Conservation (phyloP, 1,284 basidiomycete species). For the Papiliotrema nemorosa region DNA sequence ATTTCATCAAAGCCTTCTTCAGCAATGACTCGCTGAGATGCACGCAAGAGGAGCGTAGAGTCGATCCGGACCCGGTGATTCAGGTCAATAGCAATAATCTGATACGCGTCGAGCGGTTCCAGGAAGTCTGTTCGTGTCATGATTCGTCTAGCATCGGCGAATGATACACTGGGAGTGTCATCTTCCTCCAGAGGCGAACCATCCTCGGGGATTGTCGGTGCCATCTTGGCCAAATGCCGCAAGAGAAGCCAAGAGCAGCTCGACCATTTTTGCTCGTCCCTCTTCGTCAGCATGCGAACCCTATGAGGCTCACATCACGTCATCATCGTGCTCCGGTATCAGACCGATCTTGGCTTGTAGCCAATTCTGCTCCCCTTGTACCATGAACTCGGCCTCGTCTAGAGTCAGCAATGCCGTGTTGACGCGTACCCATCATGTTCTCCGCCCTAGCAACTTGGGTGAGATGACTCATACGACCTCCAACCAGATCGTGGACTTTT, state of each 20-base stretch:
- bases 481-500: slow-evolving; percentile 61
- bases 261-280: slow-evolving; percentile 67
- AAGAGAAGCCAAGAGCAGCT: slow-evolving; percentile 40
- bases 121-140: slow-evolving; percentile 81
- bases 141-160: slow-evolving; percentile 54
- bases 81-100: slow-evolving; percentile 72
- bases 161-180: slow-evolving; percentile 38
- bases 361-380: slow-evolving; percentile 72
- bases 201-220: slow-evolving; percentile 8
- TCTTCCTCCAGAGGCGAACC: slow-evolving; percentile 18
- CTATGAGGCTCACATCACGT: slow-evolving; percentile 60
- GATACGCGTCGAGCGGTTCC: slow-evolving; percentile 53
- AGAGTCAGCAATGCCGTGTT: not conserved
- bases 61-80: slow-evolving; percentile 74
- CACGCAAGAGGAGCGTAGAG: slow-evolving; percentile 67
- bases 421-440: slow-evolving; percentile 55
- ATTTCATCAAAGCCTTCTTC: slow-evolving; percentile 69
- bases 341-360: slow-evolving; percentile 63
- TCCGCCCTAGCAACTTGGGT: slow-evolving; percentile 60
- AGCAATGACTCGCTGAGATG: slow-evolving; percentile 64
- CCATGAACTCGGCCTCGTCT: slow-evolving; percentile 61
- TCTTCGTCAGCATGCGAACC: slow-evolving; percentile 7
- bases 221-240: slow-evolving; percentile 32
- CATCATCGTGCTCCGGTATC: slow-evolving; percentile 73
- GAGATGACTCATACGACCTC: slow-evolving; percentile 73